phyloP scores from a whole-genome alignment of 306 rosid genomes.

The Cucumis cinereus region DNA sequence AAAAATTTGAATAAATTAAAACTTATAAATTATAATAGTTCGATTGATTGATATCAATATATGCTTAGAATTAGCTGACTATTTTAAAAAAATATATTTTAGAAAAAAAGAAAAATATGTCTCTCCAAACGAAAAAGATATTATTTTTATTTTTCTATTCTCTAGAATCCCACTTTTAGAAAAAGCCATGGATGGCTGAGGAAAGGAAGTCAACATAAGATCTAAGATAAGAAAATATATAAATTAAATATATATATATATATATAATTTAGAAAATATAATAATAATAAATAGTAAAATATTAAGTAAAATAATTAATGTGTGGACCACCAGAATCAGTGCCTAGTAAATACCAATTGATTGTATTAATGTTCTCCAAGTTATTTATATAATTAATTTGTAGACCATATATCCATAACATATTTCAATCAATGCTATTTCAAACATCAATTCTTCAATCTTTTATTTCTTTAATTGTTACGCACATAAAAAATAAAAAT shows the following conservation, averaged over 20 bases:
- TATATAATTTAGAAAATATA: not conserved
- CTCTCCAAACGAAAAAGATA: not conserved
- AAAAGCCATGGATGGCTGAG: not conserved
- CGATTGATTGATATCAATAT: too few species aligned
- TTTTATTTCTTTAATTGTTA: too few species aligned
- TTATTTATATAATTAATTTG: not conserved
- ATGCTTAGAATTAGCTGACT: too few species aligned
- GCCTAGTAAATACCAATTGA: not conserved
- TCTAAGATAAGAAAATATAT: not conserved
- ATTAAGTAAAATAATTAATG: not conserved
- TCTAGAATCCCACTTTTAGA: not conserved
- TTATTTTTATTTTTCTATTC: not conserved
- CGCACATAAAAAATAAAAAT: too few species aligned
- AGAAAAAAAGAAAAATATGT: not conserved
- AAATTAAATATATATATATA: too few species aligned
- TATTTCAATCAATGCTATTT: too few species aligned
- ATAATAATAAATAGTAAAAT: not conserved
- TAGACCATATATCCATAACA: too few species aligned
- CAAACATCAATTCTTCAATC: too few species aligned
- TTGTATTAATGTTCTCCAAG: not conserved
- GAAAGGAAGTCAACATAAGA: not conserved
- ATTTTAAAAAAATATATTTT: too few species aligned
- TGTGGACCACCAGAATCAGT: not conserved
- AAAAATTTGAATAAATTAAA: too few species aligned
- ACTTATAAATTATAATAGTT: too few species aligned